Conservation (phyloP, 108 stramenopile species). For the Thalassiosira profunda region DNA sequence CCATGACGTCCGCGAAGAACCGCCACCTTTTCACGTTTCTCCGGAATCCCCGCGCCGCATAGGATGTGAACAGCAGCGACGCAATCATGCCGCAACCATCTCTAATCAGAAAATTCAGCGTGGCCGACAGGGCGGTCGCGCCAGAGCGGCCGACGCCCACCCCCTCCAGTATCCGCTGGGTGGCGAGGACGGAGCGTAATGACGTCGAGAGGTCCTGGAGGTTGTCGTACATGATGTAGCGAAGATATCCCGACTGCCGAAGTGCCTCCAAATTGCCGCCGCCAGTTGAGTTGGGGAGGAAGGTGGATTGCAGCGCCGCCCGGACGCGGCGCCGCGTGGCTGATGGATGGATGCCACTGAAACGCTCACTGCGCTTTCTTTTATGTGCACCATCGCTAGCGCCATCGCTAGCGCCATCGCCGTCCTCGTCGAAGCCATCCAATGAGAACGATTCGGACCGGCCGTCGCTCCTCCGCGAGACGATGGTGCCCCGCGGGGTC, state of each 20-base stretch:
- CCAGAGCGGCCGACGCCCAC: conserved; percentile 84
- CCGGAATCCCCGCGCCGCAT: conserved; percentile 65
- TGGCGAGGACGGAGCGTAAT: conserved; percentile 77
- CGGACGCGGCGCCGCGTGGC: conserved; percentile 7
- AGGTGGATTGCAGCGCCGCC: conserved; percentile 51
- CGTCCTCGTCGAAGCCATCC: too few species aligned
- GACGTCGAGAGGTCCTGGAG: conserved; percentile 83
- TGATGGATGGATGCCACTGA: neutral
- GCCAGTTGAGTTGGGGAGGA: conserved; percentile 24
- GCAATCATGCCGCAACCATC: conserved; percentile 88
- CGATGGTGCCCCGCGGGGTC: too few species aligned
- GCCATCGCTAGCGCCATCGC: too few species aligned
- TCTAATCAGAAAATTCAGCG: conserved; percentile 81
- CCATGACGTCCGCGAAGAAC: conserved; percentile 81
- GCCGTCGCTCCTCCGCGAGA: conserved; percentile 42
- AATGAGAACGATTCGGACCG: conserved; percentile 9
- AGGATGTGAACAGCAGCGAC: conserved; percentile 74
- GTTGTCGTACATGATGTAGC: conserved; percentile 64
- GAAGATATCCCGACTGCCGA: conserved; percentile 57
- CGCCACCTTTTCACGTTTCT: conserved; percentile 84
- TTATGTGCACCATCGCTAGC: too few species aligned
- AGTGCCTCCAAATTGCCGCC: too few species aligned
- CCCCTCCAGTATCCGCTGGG: conserved; percentile 84
- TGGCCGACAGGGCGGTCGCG: conserved; percentile 81
- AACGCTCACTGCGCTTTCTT: neutral